These are phyloP conservation scores for Pseudogymnoascus sp. DNA, from an alignment of 2,329 filamentous ascomycete species.

Conservation along the genomic window DNA sequence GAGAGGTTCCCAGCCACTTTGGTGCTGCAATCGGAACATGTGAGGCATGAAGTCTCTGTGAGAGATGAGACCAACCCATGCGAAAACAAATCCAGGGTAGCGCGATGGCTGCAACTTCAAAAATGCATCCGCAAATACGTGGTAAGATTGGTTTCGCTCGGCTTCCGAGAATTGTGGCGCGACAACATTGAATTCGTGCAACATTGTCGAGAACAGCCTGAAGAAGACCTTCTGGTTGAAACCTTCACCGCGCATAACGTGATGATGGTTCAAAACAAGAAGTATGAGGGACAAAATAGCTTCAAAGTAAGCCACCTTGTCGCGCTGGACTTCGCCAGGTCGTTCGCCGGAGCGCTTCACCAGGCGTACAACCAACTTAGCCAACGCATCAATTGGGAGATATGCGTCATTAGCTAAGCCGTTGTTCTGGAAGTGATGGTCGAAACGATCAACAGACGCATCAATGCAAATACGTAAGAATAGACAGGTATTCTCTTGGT, in stretches of 20 bases:
- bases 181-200: conserved; percentile 62
- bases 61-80: conserved; percentile 73
- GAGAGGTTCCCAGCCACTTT: conserved; percentile 68
- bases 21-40: conserved; percentile 60
- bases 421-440: conserved; percentile 53
- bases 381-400: conserved; percentile 67
- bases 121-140: conserved; percentile 64
- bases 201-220: conserved; percentile 74
- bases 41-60: conserved; percentile 79
- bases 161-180: conserved; percentile 50
- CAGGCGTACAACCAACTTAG: conserved; percentile 69
- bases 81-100: conserved; percentile 76
- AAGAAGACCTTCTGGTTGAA: conserved; percentile 90
- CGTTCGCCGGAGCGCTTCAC: conserved; percentile 62
- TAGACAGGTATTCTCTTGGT: conserved; percentile 65
- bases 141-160: conserved; percentile 63
- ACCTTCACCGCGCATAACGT: conserved; percentile 67
- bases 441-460: conserved; percentile 67
- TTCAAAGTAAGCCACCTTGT: conserved; percentile 65
- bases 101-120: conserved; percentile 65
- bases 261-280: conserved; percentile 77
- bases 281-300: conserved; percentile 70
- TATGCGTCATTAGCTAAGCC: conserved; percentile 51
- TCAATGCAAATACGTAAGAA: conserved; percentile 81
- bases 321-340: conserved; percentile 48